phyloP scores from a whole-genome alignment of 768 basidiomycete genomes.

The Leccinum aurantiacum region DNA sequence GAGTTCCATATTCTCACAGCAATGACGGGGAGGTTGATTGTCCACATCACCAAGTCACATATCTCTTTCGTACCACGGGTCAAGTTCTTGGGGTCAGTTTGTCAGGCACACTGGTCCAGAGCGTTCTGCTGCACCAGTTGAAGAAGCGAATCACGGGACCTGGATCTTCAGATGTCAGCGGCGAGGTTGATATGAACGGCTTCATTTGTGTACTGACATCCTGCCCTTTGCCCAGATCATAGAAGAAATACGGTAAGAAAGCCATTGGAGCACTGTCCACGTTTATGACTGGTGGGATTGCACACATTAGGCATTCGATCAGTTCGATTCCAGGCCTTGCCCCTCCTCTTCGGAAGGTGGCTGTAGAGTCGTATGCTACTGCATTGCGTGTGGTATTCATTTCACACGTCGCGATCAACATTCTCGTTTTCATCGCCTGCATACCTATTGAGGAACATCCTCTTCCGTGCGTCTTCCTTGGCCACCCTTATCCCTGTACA shows the following conservation, averaged over 20 bases:
- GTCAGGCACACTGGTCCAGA: slow-evolving; percentile 81
- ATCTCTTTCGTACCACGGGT: slow-evolving; percentile 90
- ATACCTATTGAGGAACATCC: slow-evolving; percentile 75
- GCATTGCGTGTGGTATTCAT: slow-evolving; percentile 83
- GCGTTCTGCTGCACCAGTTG: slow-evolving; percentile 69
- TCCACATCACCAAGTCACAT: slow-evolving; percentile 62
- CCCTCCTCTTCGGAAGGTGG: slow-evolving; percentile 54
- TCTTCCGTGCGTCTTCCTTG: slow-evolving; percentile 41
- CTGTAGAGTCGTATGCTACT: slow-evolving; percentile 74
- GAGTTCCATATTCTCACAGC: slow-evolving; percentile 35
- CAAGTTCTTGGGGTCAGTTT: slow-evolving; percentile 95
- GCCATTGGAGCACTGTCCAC: slow-evolving; percentile 14
- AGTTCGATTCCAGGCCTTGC: slow-evolving; percentile 66
- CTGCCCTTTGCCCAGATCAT: slow-evolving; percentile 55
- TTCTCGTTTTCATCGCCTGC: slow-evolving; percentile 66
- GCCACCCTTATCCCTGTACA: slow-evolving; percentile 13
- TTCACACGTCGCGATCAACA: slow-evolving; percentile 66
- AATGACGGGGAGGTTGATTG: slow-evolving; percentile 9
- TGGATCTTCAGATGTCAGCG: slow-evolving; percentile 65
- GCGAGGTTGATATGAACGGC: slow-evolving; percentile 26
- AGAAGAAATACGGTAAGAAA: slow-evolving; percentile 59
- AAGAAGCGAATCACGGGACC: slow-evolving; percentile 75
- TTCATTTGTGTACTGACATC: slow-evolving; percentile 20
- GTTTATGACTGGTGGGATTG: slow-evolving; percentile 16
- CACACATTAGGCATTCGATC: slow-evolving; percentile 58